phyloP scores from a whole-genome alignment of 2,329 filamentous ascomycete species.

The Mycosphaerella sp. region DNA sequence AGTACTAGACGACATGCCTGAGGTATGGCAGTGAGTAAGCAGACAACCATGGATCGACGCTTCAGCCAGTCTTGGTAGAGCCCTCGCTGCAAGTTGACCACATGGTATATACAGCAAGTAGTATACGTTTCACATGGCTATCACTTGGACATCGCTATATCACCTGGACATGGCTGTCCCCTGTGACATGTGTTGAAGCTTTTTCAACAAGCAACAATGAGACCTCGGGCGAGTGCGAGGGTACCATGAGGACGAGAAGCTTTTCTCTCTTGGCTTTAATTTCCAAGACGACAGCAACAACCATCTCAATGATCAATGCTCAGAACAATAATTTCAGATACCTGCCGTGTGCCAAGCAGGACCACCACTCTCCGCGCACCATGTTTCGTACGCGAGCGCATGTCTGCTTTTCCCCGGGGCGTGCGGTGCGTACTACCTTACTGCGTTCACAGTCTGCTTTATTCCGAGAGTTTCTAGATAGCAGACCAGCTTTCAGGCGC shows the following conservation, averaged over 20 bases:
- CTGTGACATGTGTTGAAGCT: neutral
- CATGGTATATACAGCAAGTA: neutral
- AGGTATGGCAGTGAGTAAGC: neutral
- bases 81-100: neutral
- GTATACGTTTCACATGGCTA: neutral
- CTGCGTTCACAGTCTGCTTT: no score
- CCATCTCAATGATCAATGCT: neutral
- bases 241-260: neutral
- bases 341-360: neutral
- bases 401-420: no score
- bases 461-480: no score
- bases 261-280: neutral
- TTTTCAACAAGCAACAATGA: neutral
- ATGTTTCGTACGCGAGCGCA: neutral
- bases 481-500: no score
- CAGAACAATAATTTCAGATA: neutral
- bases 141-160: neutral
- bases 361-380: neutral
- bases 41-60: no score
- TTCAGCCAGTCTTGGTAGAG: no score
- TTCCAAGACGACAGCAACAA: neutral
- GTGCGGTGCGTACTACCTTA: no score
- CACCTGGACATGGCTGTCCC: neutral
- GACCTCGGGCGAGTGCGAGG: neutral
- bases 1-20: neutral